Base-by-base conservation (phyloP, 2,329 filamentous ascomycete species). In the Monilinia polystroma region DNA sequence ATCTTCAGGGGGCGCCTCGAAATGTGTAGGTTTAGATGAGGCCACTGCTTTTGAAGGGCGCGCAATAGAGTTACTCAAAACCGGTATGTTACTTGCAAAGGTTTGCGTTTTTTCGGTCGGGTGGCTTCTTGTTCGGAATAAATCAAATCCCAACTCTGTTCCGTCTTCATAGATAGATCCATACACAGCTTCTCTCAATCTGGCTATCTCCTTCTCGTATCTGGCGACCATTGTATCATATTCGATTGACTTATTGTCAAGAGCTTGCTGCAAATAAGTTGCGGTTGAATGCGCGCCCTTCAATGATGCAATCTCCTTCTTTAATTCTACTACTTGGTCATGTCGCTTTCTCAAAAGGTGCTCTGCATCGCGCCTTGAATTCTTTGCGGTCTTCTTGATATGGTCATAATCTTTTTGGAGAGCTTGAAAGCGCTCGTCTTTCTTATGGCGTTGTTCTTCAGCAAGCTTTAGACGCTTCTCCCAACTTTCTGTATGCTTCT, bases 281-380 rank as follows among this genome's bases (percentile, higher is more conserved):
- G 56, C 47, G 12, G 57, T 69, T 23, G 67, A 66, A 11, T 72
- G 67, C 35, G 69, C 59, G 14, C 67, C 66, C 72, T 82, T 83
- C 3, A 86, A 75, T 0, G 76, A 76, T 67, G 79, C 80, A 51
- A 86, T 75, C 70, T 85, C 82, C 70, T 81, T 83, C 75, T 84
- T 84, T 10, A 88, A 79, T 54, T 83, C 80, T 11, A 81, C 77
- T 68, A 87, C 85, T 75, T 85, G 85, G 51, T 80, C 79, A 67
- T 87, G 84, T 66, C 85, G 85, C 69, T 82, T 82, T 64, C 83
- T 80, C 55, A 88, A 71, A 2, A 87, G 83, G 20, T 82, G 80
- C 71, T 83, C 81, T 4, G 83, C 84, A 68, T 88, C 85, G 11
- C 79, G 77, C n/a, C 85, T 82, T 49, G 82, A 81, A 7, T 79